A percentile compares a stretch with the other conserved stretches of the same genome.
These are phyloP conservation scores for rapeseed (Brassica napus) DNA, from an alignment of 345 rosid species.

Conservation along the genomic window Da-Ae NC_063437.1:12453001-12453500, in stretches of 20 bases:
- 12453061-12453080: no score
- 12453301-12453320: not conserved
- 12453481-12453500: no score
- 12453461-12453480: not conserved
- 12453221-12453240: not conserved
- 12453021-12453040: no score
- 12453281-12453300: not conserved
- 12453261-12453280: not conserved
- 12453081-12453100: no score
- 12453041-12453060: no score
- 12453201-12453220: not conserved
- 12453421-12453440: not conserved
- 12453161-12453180: no score
- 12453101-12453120: no score
- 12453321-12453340: not conserved
- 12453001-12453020: no score
- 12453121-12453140: no score
- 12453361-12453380: not conserved
- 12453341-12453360: not conserved
- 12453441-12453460: not conserved
- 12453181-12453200: no score
- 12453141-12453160: no score
- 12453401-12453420: not conserved
- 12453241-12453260: not conserved
- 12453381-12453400: not conserved